Conservation (phyloP, 2,329 filamentous ascomycete genomes). For the Zalaria sp. region DNA sequence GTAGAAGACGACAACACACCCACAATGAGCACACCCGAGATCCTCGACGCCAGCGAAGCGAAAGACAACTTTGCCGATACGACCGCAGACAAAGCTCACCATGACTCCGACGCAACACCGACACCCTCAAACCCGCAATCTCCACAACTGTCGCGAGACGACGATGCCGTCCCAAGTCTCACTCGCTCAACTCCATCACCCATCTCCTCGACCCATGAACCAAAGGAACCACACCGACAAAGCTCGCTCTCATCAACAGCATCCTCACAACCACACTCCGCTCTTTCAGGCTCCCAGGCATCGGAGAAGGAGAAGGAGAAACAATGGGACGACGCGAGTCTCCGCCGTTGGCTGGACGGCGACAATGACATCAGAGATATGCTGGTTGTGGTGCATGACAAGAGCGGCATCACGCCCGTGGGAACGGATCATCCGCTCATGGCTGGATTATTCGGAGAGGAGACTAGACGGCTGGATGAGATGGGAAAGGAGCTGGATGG, state of each 20-base stretch:
- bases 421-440: constrained; percentile 77
- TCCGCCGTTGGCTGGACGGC: constrained; percentile 74
- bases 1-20: not conserved
- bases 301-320: constrained; percentile 41
- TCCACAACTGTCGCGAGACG: constrained; percentile 7
- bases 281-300: constrained; percentile 33
- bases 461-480: constrained; percentile 72
- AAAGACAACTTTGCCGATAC: constrained; percentile 1
- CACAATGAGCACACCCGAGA: not conserved
- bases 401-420: constrained; percentile 65
- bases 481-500: constrained; percentile 84
- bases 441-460: constrained; percentile 66
- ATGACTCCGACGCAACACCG: constrained; percentile 16
- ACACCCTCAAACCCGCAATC: constrained; percentile 12
- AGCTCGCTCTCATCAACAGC: constrained; percentile 4
- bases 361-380: constrained; percentile 83
- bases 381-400: constrained; percentile 84
- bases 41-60: not conserved
- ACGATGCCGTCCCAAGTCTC: constrained; percentile 1
- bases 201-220: not conserved
- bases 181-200: not conserved
- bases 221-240: not conserved
- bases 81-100: too few species aligned
- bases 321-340: constrained; percentile 73
- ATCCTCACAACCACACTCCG: constrained; percentile 23